phyloP scores from a whole-genome alignment of 495 filamentous ascomycete species.

The Neurospora intermedia region DNA sequence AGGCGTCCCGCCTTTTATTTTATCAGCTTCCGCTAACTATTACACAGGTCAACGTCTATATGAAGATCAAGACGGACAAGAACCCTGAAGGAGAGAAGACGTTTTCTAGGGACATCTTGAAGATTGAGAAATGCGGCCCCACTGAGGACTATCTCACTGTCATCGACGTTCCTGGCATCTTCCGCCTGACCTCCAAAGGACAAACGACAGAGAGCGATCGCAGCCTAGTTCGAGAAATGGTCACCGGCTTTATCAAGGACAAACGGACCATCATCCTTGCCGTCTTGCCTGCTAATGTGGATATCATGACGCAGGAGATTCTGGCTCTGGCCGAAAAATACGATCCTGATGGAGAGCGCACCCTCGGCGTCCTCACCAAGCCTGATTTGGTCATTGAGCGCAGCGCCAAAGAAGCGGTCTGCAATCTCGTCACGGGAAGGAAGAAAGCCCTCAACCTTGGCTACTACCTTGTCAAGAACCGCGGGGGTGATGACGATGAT shows the following conservation, averaged over 20 bases:
- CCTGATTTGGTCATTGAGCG: conserved; percentile 45
- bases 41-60: conserved; percentile 22
- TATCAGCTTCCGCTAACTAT: neutral
- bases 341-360: conserved; percentile 41
- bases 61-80: conserved; percentile 23
- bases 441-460: conserved; percentile 37
- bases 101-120: conserved; percentile 44
- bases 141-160: conserved; percentile 46
- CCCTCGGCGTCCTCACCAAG: conserved; percentile 51
- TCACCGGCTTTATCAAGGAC: conserved; percentile 36
- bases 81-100: conserved; percentile 11
- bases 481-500: conserved; percentile 29
- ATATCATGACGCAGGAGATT: conserved; percentile 53
- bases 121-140: conserved; percentile 46
- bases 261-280: conserved; percentile 46
- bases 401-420: conserved; percentile 30
- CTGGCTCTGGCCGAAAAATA: conserved; percentile 39
- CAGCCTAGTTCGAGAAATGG: conserved; percentile 42
- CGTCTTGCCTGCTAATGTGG: conserved; percentile 48
- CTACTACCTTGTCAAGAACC: conserved; percentile 47
- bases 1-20: neutral
- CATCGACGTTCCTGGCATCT: conserved; percentile 56
- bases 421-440: conserved; percentile 36
- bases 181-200: conserved; percentile 40
- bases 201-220: conserved; percentile 39